Evolutionary conservation across 257 asterid genomes (phyloP), one percentile per base, ranked within the genome.

Genomic region (Gentiana dahurica): DNA sequence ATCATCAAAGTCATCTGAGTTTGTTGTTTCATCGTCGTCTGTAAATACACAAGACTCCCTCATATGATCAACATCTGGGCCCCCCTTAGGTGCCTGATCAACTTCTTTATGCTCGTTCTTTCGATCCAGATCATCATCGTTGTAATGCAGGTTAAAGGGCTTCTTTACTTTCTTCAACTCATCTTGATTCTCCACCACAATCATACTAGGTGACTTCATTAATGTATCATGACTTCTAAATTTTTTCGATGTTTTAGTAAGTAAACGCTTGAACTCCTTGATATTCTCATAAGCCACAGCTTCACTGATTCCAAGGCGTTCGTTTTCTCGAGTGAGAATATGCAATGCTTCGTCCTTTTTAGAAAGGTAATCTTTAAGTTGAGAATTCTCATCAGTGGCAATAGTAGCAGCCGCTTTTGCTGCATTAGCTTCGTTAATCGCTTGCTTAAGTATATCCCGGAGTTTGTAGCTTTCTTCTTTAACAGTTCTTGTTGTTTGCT

Each of bases 371-470:
- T 89, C 92, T 58, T 88, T 83, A 37, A 89, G 69, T 0, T 70
- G 57, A 0, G 95, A 86, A 60, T 86, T 86, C 39, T 89, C 97
- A 1, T 82, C 92, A 12, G 82, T 50, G 2, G 95, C 95, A 2
- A 85, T 74, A 1, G 84, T 86, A 0, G 97, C 81, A 1, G 89
- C 94, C 0, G 89, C 83, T 62, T 83, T 89, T 1, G 95, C 92
- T 1, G 89, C 95, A 32, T 81, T 86, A 0, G 95, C 80, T 58
- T 84, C 95, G 62, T 60, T 83, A 6, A 92, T 37, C 0, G 97
- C 89, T 56, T 92, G 95, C 61, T 85, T 92, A 2, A 92, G 76
- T 38, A 92, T 81, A 52, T 86, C 89, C 57, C 94, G 71, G 2
- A 82, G 66, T 61, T 80, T 88, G 59, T 56, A 69, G 8, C 75